phyloP scores from a whole-genome alignment of 306 rosid genomes.

The Hippophae rhamnoides region DNA sequence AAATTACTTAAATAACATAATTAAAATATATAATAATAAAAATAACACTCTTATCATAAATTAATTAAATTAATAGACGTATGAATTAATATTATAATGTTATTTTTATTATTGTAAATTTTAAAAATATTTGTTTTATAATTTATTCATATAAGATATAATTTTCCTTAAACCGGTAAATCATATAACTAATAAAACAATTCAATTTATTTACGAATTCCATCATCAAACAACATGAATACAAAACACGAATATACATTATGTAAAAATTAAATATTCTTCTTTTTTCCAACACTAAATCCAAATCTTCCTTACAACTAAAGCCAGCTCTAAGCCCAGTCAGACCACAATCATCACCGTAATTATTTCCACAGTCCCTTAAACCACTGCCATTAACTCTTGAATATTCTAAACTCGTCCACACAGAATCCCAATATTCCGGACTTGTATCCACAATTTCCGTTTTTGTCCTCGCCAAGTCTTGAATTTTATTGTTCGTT shows the following conservation, averaged over 20 bases:
- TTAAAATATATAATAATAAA: too few species aligned
- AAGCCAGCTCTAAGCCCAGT: constrained; percentile 18
- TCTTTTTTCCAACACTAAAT: constrained; percentile 4
- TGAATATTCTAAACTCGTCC: constrained; percentile 22
- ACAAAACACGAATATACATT: constrained; percentile 16
- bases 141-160: too few species aligned
- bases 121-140: too few species aligned
- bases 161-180: not conserved
- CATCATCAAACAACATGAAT: constrained; percentile 4
- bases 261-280: constrained; percentile 10
- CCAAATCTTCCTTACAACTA: constrained; percentile 24
- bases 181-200: not conserved
- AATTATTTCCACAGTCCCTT: too few species aligned
- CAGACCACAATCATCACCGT: not conserved
- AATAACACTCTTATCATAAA: too few species aligned
- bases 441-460: constrained; percentile 5
- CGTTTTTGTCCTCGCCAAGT: constrained; percentile 10
- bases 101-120: too few species aligned
- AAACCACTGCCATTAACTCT: not conserved
- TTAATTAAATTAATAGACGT: too few species aligned
- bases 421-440: constrained; percentile 25
- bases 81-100: too few species aligned
- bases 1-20: too few species aligned
- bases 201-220: constrained; percentile 12
- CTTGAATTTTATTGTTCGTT: not conserved